Percentiles rank a stretch among this genome's conserved stretches.
phyloP scores from a whole-genome alignment of 768 basidiomycete genomes.

The Gymnopilus dilepis region DNA sequence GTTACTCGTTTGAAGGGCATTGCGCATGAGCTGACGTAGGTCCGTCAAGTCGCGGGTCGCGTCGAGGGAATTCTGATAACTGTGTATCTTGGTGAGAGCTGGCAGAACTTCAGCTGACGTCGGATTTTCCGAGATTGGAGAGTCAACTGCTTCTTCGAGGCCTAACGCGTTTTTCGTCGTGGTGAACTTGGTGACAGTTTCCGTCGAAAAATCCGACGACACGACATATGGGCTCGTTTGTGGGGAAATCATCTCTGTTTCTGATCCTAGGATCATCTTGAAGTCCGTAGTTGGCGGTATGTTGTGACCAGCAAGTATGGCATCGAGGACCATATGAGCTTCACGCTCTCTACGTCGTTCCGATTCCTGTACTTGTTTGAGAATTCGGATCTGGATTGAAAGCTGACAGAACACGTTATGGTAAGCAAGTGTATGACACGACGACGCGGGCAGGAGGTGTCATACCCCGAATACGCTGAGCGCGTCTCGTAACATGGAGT shows the following conservation, averaged over 20 bases:
- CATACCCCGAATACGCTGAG: constrained; percentile 61
- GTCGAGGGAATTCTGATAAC: constrained; percentile 45
- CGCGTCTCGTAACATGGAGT: constrained; percentile 60
- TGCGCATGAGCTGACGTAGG: constrained; percentile 61
- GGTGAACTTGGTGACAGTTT: constrained; percentile 24
- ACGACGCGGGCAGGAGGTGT: neutral
- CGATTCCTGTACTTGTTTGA: constrained; percentile 53
- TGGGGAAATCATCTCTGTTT: constrained; percentile 10
- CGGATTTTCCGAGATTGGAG: constrained; percentile 4
- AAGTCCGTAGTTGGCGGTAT: constrained; percentile 10
- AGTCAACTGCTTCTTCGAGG: constrained; percentile 20
- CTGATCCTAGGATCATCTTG: constrained; percentile 17
- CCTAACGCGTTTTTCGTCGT: constrained; percentile 28
- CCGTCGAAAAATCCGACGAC: constrained; percentile 14
- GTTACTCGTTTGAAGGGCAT: constrained; percentile 58
- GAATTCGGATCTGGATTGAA: constrained; percentile 49
- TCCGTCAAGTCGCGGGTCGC: constrained; percentile 56
- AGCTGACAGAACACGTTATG: constrained; percentile 25
- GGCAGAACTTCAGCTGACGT: constrained; percentile 26
- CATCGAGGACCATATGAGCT: constrained; percentile 41
- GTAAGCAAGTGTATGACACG: neutral
- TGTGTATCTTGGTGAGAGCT: constrained; percentile 30
- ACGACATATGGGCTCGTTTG: constrained; percentile 11
- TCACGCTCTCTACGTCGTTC: constrained; percentile 48
- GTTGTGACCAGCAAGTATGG: constrained; percentile 18